phyloP scores from a whole-genome alignment of 202 grass and related monocot species.

The Hordeum pubiflorum region DNA sequence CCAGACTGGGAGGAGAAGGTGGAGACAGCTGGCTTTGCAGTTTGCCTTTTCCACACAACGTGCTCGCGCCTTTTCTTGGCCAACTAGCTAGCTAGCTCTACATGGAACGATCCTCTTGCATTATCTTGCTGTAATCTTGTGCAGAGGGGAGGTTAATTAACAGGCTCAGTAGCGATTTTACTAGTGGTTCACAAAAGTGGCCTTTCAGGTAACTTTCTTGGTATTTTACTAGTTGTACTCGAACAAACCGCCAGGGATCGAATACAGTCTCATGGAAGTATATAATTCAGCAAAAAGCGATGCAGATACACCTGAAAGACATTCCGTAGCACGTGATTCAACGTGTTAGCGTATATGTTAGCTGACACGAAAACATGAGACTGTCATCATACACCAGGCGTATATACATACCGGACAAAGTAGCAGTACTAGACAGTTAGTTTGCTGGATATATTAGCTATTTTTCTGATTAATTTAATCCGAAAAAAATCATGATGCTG shows the following conservation, averaged over 20 bases:
- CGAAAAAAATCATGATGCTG: too few relatives aligned
- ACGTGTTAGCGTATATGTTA: not conserved
- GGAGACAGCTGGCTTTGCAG: constrained; percentile 38
- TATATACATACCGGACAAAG: too few relatives aligned
- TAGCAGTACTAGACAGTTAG: too few relatives aligned
- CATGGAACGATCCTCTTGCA: not conserved
- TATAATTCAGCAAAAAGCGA: not conserved
- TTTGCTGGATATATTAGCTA: too few relatives aligned
- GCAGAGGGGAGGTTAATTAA: not conserved
- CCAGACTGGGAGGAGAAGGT: constrained; percentile 5
- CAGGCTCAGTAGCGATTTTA: not conserved
- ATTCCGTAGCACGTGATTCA: constrained; percentile 13
- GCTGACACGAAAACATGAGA: not conserved
- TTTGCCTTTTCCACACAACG: constrained; percentile 38
- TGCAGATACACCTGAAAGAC: not conserved
- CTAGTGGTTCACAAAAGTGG: not conserved
- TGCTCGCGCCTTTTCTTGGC: constrained; percentile 30
- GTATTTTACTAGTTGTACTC: not conserved
- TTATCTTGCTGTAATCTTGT: not conserved
- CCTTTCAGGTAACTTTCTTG: constrained; percentile 13
- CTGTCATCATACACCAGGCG: not conserved
- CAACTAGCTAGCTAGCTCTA: not conserved
- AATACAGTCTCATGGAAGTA: not conserved
- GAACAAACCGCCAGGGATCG: not conserved
- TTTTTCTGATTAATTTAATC: too few relatives aligned